A percentile compares a stretch with the other conserved stretches of the same genome.
Conservation (phyloP, 495 filamentous ascomycete species). For the Aspergillus wentii region DNA sequence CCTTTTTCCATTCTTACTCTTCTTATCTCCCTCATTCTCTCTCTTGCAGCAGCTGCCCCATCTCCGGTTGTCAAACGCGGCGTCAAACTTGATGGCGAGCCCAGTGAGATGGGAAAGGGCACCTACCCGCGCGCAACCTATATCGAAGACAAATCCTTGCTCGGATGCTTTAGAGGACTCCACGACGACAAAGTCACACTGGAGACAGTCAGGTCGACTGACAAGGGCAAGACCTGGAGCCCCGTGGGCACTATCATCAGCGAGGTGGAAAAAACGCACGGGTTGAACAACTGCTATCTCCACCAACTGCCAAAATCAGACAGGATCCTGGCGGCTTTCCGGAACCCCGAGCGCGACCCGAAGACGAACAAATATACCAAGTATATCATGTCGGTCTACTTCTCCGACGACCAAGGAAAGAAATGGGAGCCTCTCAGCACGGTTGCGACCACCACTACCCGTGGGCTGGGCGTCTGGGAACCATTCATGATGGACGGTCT, state of each 20-base stretch:
- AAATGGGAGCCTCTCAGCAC: slow-evolving; percentile 3
- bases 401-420: slow-evolving; percentile 1
- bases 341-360: slow-evolving; percentile 3
- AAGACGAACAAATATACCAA: neutral
- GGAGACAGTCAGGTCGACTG: slow-evolving; percentile 2
- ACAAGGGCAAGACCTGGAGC: slow-evolving; percentile 4
- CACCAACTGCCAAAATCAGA: slow-evolving; percentile 7
- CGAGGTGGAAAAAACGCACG: neutral
- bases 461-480: slow-evolving; percentile 2
- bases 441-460: slow-evolving; percentile 1
- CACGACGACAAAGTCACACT: neutral
- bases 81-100: neutral
- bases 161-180: slow-evolving; percentile 1
- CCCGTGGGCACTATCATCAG: slow-evolving; percentile 1
- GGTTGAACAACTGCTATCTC: slow-evolving; percentile 5
- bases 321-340: slow-evolving; percentile 4
- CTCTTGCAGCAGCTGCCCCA: no score
- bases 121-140: slow-evolving; percentile 6
- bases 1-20: no score
- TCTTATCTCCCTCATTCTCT: no score
- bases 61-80: no score
- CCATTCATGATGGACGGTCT: slow-evolving; percentile 4
- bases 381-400: slow-evolving; percentile 2
- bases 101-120: slow-evolving; percentile 1
- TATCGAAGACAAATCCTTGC: slow-evolving; percentile 4